phyloP scores from a whole-genome alignment of 805 yeast genomes.

The Kodamaea hsintzibuensis region DNA sequence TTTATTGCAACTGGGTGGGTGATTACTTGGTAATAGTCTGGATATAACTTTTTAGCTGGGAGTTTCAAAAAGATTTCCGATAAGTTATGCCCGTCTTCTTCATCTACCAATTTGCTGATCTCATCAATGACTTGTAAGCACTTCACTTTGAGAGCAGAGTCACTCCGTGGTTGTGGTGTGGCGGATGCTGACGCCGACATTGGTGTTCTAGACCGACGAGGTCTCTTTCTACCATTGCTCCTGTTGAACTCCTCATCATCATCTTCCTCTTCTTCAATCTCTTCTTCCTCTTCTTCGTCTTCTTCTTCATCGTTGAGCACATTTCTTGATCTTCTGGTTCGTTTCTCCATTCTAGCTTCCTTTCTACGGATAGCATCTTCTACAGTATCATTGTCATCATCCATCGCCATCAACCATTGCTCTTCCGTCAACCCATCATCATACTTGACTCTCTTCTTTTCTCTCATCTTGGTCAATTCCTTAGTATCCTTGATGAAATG shows the following conservation, averaged over 20 bases:
- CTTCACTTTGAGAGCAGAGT: conserved; percentile 20
- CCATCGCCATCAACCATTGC: conserved; percentile 62
- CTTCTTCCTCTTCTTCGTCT: conserved; percentile 23
- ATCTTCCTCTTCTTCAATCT: conserved; percentile 27
- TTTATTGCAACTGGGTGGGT: conserved; percentile 59
- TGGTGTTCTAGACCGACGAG: conserved; percentile 14
- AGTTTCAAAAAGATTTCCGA: conserved; percentile 55
- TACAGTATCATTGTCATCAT: conserved; percentile 64
- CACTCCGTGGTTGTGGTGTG: conserved; percentile 7
- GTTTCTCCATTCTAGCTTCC: conserved; percentile 42
- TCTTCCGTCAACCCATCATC: conserved; percentile 49
- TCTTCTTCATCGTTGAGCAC: conserved; percentile 23
- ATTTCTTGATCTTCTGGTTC: conserved; percentile 30
- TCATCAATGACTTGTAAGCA: conserved; percentile 45
- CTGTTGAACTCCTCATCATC: conserved; percentile 18
- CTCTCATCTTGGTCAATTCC: conserved; percentile 28
- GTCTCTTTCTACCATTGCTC: conserved; percentile 7
- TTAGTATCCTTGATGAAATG: conserved; percentile 26
- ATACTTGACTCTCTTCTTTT: conserved; percentile 28
- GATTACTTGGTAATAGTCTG: conserved; percentile 78
- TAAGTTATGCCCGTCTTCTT: conserved; percentile 39
- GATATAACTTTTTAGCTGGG: conserved; percentile 75
- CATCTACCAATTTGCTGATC: conserved; percentile 43
- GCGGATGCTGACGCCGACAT: conserved; percentile 6
- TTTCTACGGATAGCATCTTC: conserved; percentile 60